A percentile compares a stretch with the other conserved stretches of the same genome.
These are phyloP conservation scores for Colletotrichum liriopes DNA, from an alignment of 2,329 filamentous ascomycete species.

Conservation along the genomic window DNA sequence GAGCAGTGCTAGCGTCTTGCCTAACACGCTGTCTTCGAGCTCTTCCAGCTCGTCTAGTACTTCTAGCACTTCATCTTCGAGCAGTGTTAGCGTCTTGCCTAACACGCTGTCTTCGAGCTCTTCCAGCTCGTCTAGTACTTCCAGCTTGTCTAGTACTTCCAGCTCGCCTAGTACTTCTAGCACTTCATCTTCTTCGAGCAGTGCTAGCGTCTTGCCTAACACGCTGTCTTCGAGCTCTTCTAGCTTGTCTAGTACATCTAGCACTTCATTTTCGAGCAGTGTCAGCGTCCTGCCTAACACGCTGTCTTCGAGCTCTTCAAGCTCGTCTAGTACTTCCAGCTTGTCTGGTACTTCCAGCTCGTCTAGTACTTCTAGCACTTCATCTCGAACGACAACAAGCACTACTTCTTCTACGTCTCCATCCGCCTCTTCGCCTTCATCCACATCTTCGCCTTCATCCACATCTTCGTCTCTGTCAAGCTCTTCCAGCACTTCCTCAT, in stretches of 20 bases:
- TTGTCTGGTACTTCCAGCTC: background rate
- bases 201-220: too few relatives aligned
- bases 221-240: background rate
- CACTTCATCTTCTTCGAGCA: background rate
- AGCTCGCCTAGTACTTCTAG: background rate
- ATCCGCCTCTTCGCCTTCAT: conserved; percentile 1
- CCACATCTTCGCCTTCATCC: background rate
- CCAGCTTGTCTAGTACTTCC: background rate
- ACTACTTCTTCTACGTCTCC: background rate
- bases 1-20: too few relatives aligned
- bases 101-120: background rate
- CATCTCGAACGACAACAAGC: background rate
- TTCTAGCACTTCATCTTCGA: background rate
- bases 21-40: background rate
- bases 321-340: too few relatives aligned
- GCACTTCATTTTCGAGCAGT: background rate
- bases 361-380: background rate
- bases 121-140: background rate
- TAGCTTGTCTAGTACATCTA: background rate
- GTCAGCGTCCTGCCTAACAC: too few relatives aligned
- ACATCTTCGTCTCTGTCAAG: background rate
- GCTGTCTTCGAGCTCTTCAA: background rate
- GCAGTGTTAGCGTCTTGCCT: background rate
- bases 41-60: background rate
- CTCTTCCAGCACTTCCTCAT: background rate